Percentiles rank a stretch among this genome's conserved stretches.
Evolutionary conservation across 352 stramenopile genomes (phyloP).

Genomic region (Phytophthora syringae): DNA sequence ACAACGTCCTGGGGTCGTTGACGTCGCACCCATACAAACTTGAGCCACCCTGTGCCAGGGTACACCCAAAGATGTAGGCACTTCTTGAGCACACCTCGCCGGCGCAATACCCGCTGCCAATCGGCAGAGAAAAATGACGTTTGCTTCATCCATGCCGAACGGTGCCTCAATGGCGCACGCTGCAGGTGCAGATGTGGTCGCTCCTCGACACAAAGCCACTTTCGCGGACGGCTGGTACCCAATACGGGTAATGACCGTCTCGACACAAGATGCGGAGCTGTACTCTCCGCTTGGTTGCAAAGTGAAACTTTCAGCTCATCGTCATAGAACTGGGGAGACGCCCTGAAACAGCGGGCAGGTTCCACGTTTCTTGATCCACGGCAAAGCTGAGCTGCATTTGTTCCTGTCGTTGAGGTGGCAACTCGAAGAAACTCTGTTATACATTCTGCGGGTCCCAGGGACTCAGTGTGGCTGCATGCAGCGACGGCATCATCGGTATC

Average conservation of each 20-base stretch:
- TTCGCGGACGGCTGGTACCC: slow-evolving; percentile 15
- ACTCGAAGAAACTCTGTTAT: slow-evolving; percentile 27
- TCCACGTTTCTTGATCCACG: slow-evolving; percentile 28
- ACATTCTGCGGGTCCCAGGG: slow-evolving; percentile 29
- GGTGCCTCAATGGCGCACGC: slow-evolving; percentile 46
- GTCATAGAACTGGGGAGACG: slow-evolving; percentile 39
- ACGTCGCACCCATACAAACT: slow-evolving; percentile 41
- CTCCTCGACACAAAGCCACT: slow-evolving; percentile 42
- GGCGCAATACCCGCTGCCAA: slow-evolving; percentile 34
- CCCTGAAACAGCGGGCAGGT: slow-evolving; percentile 47
- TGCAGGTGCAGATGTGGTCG: slow-evolving; percentile 32
- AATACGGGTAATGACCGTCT: slow-evolving; percentile 28
- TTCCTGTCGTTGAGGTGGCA: slow-evolving; percentile 2
- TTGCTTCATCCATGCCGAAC: slow-evolving; percentile 44
- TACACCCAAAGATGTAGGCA: slow-evolving; percentile 34
- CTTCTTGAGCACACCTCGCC: slow-evolving; percentile 45
- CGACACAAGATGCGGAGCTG: slow-evolving; percentile 46
- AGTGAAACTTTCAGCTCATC: slow-evolving; percentile 47
- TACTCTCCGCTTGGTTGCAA: slow-evolving; percentile 44
- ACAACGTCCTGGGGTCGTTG: slow-evolving; percentile 52
- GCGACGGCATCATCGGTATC: slow-evolving; percentile 28
- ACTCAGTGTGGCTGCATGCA: slow-evolving; percentile 32
- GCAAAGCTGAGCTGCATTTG: slow-evolving; percentile 30
- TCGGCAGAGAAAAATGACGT: slow-evolving; percentile 50
- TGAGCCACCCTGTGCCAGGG: slow-evolving; percentile 37